Conservation (phyloP, 257 asterid genomes). For the Capsicum baccatum region DNA sequence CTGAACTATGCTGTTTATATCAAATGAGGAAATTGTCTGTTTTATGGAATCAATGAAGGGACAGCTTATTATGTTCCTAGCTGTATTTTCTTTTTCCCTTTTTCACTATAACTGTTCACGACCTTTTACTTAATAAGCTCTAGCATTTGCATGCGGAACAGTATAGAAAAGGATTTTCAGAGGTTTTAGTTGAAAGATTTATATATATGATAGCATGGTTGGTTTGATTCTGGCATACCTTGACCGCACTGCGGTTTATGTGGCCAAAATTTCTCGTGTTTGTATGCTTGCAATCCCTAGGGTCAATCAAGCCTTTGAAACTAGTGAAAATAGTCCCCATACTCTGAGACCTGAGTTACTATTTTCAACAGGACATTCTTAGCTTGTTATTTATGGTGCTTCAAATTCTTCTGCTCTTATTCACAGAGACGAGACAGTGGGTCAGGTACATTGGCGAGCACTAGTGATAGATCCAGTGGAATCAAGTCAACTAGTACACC, state of each 20-base stretch:
- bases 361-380: background rate
- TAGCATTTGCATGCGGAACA: background rate
- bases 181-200: constrained; percentile 3
- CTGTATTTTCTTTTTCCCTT: background rate
- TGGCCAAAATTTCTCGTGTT: constrained; percentile 6
- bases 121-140: background rate
- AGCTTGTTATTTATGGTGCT: constrained; percentile 36
- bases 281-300: constrained; percentile 28
- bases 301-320: constrained; percentile 9
- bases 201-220: constrained; percentile 5
- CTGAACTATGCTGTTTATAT: constrained; percentile 15
- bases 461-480: constrained; percentile 95
- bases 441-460: constrained; percentile 74
- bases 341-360: background rate
- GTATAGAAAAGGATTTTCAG: background rate
- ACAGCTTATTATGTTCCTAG: constrained; percentile 18
- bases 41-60: background rate
- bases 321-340: background rate
- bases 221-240: background rate
- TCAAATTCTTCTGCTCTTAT: constrained; percentile 21
- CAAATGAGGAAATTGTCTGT: background rate
- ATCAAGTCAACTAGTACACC: constrained; percentile 78
- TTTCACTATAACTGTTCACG: background rate
- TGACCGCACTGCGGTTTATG: constrained; percentile 5
- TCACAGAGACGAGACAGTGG: constrained; percentile 85